A percentile compares a stretch with the other conserved stretches of the same genome.
phyloP scores from a whole-genome alignment of 2,329 filamentous ascomycete genomes.

The Diaporthe sp. region DNA sequence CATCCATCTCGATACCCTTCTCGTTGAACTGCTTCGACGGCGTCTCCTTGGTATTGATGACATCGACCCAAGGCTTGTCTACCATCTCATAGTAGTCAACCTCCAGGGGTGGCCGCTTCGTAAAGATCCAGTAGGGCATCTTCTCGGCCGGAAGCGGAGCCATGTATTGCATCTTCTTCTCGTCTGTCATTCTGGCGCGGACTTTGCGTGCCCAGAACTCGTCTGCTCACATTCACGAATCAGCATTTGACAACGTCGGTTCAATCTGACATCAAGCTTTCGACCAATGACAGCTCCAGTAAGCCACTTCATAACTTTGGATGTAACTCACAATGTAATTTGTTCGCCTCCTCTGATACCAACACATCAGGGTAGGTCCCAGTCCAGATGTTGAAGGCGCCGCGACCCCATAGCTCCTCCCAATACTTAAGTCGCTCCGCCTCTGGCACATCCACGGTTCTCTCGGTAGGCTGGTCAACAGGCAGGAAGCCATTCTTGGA shows the following conservation, averaged over 20 bases:
- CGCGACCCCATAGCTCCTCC: slow-evolving; percentile 58
- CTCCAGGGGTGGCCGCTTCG: slow-evolving; percentile 28
- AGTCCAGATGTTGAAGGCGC: slow-evolving; percentile 61
- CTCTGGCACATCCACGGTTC: slow-evolving; percentile 49
- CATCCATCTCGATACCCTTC: slow-evolving; percentile 53
- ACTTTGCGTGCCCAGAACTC: slow-evolving; percentile 63
- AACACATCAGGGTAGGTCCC: slow-evolving; percentile 60
- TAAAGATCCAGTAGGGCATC: slow-evolving; percentile 62
- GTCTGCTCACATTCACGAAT: slow-evolving; percentile 41
- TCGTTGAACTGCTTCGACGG: slow-evolving; percentile 55
- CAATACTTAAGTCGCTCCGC: slow-evolving; percentile 59
- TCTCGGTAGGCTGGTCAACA: slow-evolving; percentile 60
- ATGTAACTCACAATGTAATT: slow-evolving; percentile 45
- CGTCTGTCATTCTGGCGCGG: slow-evolving; percentile 57
- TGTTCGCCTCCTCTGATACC: slow-evolving; percentile 56
- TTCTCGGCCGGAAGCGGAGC: slow-evolving; percentile 60
- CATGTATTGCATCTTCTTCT: slow-evolving; percentile 57
- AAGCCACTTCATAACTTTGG: neutral
- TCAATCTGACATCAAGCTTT: neutral
- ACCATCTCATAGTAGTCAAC: slow-evolving; percentile 33
- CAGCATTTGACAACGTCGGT: neutral
- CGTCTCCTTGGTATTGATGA: slow-evolving; percentile 58
- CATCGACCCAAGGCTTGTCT: slow-evolving; percentile 56
- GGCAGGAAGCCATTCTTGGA: slow-evolving; percentile 63
- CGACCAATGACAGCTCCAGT: too few relatives aligned